Evolutionary conservation across 2,329 filamentous ascomycete species (phyloP), one percentile per base, ranked within the genome.

Genomic region (Arthrobotrys pseudoclavata): DNA sequence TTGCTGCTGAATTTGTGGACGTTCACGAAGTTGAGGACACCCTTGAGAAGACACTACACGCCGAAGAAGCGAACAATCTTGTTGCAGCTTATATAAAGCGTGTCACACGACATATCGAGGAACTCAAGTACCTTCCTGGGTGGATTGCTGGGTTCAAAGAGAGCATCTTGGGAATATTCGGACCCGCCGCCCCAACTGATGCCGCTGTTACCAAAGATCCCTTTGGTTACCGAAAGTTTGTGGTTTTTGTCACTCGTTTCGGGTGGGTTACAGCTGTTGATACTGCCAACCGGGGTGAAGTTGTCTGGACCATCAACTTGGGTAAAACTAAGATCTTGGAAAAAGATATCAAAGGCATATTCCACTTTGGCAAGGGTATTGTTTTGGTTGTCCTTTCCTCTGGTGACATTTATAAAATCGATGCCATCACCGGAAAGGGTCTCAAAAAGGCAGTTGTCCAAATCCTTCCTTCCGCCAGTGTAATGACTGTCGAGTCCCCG

Each of bases 161-260:
- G 50, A 89, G 90, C 24, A 84, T 97, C 13, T 81, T 94, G 1
- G 88, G 88, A 77, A 91, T 89, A 79, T 85, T 93, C 15, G 82
- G 90, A 7, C 55, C 55, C 12, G 80, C 84, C 5, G 84, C 84
- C 26, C 89, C 89, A 34, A 88, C 88, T 0, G 86, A 87, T 7
- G 85, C 86, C 15, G 82, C 84, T 0, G 84, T 82, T 12, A 84
- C 84, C 22, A 87, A 89, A 15, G 92, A 96, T 81, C 89, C 87
- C 45, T 98, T 98, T 83, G 95, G 95, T 3, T 95, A 97, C 84
- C 91, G 92, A 83, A 97, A 97, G 84, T 85, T 95, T 34, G 88
- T 94, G 4, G 86, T 97, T 71, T 86, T 97, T 62, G 94, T 91
- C 4, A 97, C 94, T 1, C 87, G 89, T 68, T 90, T 90, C 70